A percentile compares a stretch with the other conserved stretches of the same genome.
phyloP scores from a whole-genome alignment of 305 asterid species.

The Vinca major region DNA sequence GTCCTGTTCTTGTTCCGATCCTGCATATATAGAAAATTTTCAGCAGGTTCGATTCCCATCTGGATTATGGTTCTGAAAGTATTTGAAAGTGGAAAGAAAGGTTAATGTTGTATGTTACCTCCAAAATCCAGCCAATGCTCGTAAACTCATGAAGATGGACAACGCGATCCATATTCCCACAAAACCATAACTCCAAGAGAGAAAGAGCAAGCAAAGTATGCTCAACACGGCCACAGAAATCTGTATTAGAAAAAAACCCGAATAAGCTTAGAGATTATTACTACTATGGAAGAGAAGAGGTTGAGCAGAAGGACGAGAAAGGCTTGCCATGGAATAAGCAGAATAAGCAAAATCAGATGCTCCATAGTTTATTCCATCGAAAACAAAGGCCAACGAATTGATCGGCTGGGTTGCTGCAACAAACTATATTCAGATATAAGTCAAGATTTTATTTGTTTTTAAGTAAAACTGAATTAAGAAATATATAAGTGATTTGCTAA shows the following conservation, averaged over 20 bases:
- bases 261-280: not conserved
- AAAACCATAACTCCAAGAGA: constrained; percentile 30
- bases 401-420: constrained; percentile 91
- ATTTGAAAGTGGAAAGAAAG: not conserved
- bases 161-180: constrained; percentile 42
- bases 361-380: constrained; percentile 90
- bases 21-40: constrained; percentile 8
- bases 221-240: constrained; percentile 26
- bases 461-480: not conserved
- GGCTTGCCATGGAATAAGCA: constrained; percentile 41
- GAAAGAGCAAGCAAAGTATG: constrained; percentile 23
- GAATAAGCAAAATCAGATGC: constrained; percentile 64
- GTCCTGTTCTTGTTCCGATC: constrained; percentile 24
- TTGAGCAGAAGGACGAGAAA: not conserved
- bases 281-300: too few species aligned
- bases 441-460: not conserved
- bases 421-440: constrained; percentile 42
- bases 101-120: constrained; percentile 22
- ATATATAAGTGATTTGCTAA: not conserved
- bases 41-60: not conserved
- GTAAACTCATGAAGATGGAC: constrained; percentile 38
- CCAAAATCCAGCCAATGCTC: constrained; percentile 35
- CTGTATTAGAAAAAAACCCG: constrained; percentile 13
- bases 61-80: not conserved
- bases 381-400: constrained; percentile 78